phyloP scores from a whole-genome alignment of 208 protist genomes.

The Entamoeba invadens region DNA sequence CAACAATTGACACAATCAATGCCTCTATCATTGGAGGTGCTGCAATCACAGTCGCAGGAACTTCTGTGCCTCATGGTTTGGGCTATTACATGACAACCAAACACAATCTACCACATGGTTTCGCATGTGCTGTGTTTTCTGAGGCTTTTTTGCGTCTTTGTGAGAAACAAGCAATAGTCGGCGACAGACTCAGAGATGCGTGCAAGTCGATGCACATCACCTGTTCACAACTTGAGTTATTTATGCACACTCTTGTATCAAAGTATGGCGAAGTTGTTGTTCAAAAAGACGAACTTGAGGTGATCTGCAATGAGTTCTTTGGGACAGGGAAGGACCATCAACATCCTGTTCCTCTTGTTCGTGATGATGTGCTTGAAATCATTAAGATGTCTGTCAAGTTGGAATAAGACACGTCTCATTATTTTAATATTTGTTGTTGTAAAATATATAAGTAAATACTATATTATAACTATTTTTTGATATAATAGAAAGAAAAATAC shows the following conservation, averaged over 20 bases:
- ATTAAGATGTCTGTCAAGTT: no score
- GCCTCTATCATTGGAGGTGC: background rate
- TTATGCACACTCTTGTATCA: background rate
- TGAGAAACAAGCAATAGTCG: background rate
- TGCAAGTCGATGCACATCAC: background rate
- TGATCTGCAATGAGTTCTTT: background rate
- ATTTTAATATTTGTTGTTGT: no score
- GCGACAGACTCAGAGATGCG: background rate
- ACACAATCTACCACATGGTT: background rate
- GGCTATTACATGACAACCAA: background rate
- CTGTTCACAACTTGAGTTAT: background rate
- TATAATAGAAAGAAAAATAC: no score
- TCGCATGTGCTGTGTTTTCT: background rate
- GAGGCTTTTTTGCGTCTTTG: background rate
- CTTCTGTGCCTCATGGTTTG: background rate
- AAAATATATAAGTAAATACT: no score
- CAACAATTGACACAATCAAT: background rate
- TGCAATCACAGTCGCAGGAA: background rate
- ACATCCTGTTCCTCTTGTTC: no score
- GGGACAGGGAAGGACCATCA: background rate
- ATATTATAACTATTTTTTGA: no score
- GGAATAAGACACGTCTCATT: no score
- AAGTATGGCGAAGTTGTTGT: background rate
- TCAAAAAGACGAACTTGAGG: background rate
- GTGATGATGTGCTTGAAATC: background rate